These are phyloP conservation scores for Trichosanthes truncata DNA, from an alignment of 306 rosid species.

Conservation along the genomic window DNA sequence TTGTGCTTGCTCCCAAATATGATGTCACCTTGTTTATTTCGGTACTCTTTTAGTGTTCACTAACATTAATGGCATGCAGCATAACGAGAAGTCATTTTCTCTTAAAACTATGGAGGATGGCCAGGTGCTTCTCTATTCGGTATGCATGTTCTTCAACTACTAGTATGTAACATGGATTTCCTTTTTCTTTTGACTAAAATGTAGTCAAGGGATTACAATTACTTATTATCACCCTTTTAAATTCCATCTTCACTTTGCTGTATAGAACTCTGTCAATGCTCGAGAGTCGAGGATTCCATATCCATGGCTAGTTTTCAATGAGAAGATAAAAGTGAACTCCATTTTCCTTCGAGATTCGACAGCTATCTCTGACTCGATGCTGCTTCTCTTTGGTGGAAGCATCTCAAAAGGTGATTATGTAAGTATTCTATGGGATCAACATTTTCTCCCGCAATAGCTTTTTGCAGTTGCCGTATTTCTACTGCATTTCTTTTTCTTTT, in stretches of 20 bases:
- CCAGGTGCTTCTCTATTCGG: constrained; percentile 80
- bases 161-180: constrained; percentile 2
- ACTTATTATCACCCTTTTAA: constrained; percentile 4
- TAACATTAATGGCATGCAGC: constrained; percentile 42
- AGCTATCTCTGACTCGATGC: constrained; percentile 71
- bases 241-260: constrained; percentile 15
- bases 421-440: constrained; percentile 15
- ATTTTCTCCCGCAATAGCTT: neutral
- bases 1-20: neutral
- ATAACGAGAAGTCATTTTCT: constrained; percentile 76
- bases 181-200: neutral
- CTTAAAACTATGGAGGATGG: constrained; percentile 99
- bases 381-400: constrained; percentile 90
- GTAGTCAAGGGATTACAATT: neutral
- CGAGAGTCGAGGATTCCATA: constrained; percentile 81
- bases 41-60: constrained; percentile 2
- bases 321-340: constrained; percentile 94
- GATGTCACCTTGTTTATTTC: neutral
- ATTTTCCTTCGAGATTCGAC: constrained; percentile 95
- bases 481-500: neutral
- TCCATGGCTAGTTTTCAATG: constrained; percentile 96
- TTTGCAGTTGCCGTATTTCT: neutral
- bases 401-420: constrained; percentile 59
- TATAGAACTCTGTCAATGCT: constrained; percentile 86
- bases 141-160: constrained; percentile 26